Conservation (phyloP, 148 eudicot species). For the Rhododendron kiyosumense region DNA sequence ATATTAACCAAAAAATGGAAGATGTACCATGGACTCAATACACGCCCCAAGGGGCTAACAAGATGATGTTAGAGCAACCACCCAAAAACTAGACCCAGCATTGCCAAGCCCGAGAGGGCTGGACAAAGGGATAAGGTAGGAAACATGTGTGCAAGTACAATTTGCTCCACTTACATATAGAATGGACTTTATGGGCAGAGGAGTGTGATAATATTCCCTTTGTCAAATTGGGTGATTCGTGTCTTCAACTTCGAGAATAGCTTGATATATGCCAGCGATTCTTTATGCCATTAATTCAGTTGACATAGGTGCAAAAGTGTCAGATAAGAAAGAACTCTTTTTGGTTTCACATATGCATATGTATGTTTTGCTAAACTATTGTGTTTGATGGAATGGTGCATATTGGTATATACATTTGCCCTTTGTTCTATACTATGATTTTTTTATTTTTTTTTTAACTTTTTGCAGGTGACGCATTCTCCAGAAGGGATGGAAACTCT, state of each 20-base stretch:
- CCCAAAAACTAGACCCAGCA: neutral
- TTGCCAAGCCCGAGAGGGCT: neutral
- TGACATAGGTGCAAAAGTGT: neutral
- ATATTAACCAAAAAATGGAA: neutral
- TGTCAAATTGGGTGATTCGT: neutral
- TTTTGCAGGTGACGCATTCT: conserved; percentile 85
- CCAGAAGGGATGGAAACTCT: conserved; percentile 90
- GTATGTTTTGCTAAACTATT: neutral
- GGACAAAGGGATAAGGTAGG: neutral
- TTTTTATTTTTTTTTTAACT: neutral
- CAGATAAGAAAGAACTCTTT: neutral
- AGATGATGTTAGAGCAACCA: neutral
- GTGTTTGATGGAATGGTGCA: neutral
- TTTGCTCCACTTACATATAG: neutral
- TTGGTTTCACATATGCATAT: neutral
- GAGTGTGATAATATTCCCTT: neutral
- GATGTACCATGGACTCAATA: neutral
- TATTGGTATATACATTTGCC: neutral
- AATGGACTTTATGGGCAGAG: neutral
- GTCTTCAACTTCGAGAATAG: neutral
- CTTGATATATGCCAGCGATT: neutral
- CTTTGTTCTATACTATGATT: conserved; percentile 1
- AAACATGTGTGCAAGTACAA: neutral
- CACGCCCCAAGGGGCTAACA: neutral
- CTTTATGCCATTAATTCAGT: too few species aligned